Base-by-base conservation (phyloP, 1,284 basidiomycete species). In the Microbotryum lychnidis-dioicae region DNA sequence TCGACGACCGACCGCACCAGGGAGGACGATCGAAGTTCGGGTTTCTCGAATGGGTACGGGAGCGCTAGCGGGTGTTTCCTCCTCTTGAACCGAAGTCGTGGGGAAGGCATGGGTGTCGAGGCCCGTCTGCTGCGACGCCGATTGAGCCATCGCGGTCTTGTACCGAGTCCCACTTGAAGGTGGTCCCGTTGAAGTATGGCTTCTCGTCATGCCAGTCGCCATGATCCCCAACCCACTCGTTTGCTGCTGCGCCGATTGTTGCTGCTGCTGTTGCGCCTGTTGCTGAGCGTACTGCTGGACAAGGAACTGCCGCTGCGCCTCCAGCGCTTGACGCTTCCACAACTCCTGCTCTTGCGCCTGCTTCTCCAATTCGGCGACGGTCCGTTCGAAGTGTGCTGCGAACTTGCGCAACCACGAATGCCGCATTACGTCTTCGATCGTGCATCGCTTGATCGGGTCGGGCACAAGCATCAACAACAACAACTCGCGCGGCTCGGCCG, bases 401-500 rank as follows among this genome's bases (percentile, higher is more conserved):
- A 87, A 87, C 2, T 82, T 79, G 1, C 77, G 77, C n/a, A 94
- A 79, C 91, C 91, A 96, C 5, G 82, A 80, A 73, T 94, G 91
- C 16, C 75, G 78, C 86, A 91, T 91, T 68, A 96, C 86, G 3
- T 80, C 78, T 12, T 80, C 78, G 48, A 94, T 80, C 65, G 84
- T 84, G 49, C 87, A 87, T 56, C 91, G 85, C 50, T 82, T 81
- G 23, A 80, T 78, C 3, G 88, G 85, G 75, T 90, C 84, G 55
- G 85, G 89, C 2, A 94, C 89, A 46, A 96, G 84, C 91, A 96
- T 96, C 73, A 85, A 82, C 54, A 83, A 79, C 12, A 88, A 77
- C 16, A 88, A 78, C 70, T 87, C 82, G 61, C 87, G 81, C 27
- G 89, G 91, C 61, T 86, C 84, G 6, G 80, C 73, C 9, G 89